Percentiles rank a stretch among this genome's conserved stretches.
These are phyloP conservation scores for Yamadazyma dushanensis DNA, from an alignment of 1,139 yeast genomes.

Conservation along the genomic window DNA sequence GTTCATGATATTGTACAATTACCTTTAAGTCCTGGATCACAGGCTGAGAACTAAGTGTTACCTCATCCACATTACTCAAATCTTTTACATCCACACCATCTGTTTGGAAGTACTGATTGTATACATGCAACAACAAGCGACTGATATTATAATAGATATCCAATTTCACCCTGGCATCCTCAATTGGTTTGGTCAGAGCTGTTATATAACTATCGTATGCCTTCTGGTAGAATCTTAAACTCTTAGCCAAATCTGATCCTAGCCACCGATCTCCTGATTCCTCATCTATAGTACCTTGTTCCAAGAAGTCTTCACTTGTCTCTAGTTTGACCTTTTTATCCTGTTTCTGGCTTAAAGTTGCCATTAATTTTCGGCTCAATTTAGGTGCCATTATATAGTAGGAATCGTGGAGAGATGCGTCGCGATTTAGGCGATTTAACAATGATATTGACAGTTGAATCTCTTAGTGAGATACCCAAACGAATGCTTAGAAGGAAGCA, in stretches of 20 bases:
- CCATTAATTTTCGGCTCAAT: slow-evolving; percentile 19
- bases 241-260: slow-evolving; percentile 53
- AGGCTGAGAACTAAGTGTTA: slow-evolving; percentile 22
- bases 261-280: slow-evolving; percentile 62
- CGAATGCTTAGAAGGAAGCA: slow-evolving; percentile 3
- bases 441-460: slow-evolving; percentile 7
- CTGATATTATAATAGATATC: slow-evolving; percentile 52
- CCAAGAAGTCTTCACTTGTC: slow-evolving; percentile 48
- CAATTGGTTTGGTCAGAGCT: slow-evolving; percentile 19
- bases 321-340: slow-evolving; percentile 7
- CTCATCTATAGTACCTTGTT: slow-evolving; percentile 49
- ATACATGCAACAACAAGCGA: slow-evolving; percentile 50
- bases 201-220: slow-evolving; percentile 39
- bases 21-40: slow-evolving; percentile 38
- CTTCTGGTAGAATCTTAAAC: slow-evolving; percentile 52
- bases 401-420: background rate
- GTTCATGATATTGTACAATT: slow-evolving; percentile 41
- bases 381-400: slow-evolving; percentile 18
- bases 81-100: slow-evolving; percentile 43
- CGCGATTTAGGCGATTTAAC: background rate
- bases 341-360: slow-evolving; percentile 4
- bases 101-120: slow-evolving; percentile 40
- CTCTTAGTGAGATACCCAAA: slow-evolving; percentile 11
- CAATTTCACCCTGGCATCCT: slow-evolving; percentile 15
- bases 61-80: slow-evolving; percentile 43